Percentiles rank a stretch among this genome's conserved stretches.
Evolutionary conservation across 495 filamentous ascomycete species (phyloP).

Genomic region (Gamarada debralockiae): DNA sequence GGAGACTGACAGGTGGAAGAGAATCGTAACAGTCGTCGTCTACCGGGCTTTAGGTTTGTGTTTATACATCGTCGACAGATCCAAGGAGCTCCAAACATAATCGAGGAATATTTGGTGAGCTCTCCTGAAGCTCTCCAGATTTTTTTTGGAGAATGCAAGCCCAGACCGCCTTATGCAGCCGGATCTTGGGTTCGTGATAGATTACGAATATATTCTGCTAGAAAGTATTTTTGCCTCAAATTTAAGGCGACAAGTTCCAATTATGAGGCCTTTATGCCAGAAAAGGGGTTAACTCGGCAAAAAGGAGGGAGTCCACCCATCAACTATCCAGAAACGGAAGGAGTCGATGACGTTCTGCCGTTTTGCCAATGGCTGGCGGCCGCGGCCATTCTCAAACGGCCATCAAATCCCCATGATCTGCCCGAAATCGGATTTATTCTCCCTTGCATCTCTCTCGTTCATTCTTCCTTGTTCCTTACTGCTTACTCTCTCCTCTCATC

Average conservation of each 20-base stretch:
- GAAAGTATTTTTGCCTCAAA: too few relatives aligned
- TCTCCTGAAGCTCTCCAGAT: background rate
- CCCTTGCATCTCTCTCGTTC: background rate
- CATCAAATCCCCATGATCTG: background rate
- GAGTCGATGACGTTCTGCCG: constrained; percentile 5
- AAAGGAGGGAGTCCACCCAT: background rate
- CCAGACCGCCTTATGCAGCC: background rate
- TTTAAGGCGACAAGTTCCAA: too few relatives aligned
- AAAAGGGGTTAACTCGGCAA: background rate
- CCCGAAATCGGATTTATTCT: background rate
- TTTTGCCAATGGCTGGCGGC: background rate
- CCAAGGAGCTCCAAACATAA: constrained; percentile 52
- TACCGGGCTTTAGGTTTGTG: constrained; percentile 33
- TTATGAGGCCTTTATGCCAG: background rate
- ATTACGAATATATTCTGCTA: background rate
- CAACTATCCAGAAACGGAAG: background rate
- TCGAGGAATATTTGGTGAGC: constrained; percentile 2
- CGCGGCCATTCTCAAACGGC: background rate
- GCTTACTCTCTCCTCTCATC: too few relatives aligned
- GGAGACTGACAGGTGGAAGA: constrained; percentile 34
- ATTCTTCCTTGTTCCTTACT: too few relatives aligned
- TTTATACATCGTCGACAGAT: constrained; percentile 48
- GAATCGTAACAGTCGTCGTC: constrained; percentile 34
- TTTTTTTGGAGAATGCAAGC: background rate
- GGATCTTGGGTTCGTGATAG: background rate